Base-by-base conservation (phyloP, 352 stramenopile genomes). In the Pythium aphanidermatum region DNA sequence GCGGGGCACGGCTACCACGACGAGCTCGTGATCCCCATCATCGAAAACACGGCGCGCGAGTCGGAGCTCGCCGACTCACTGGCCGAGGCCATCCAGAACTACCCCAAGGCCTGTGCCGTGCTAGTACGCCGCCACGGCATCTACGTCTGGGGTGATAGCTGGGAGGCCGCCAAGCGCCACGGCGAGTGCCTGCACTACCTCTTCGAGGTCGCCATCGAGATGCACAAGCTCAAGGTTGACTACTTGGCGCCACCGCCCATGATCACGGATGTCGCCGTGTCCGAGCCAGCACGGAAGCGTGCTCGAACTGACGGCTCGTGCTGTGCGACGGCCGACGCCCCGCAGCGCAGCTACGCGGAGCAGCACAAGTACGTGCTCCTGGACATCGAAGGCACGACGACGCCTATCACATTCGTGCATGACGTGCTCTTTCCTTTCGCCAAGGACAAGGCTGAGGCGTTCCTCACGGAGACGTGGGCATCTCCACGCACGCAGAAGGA, bases 141-240 rank as follows among this genome's bases (percentile, higher is more conserved):
- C 27, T 98, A 98, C 58, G 92, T 96, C 1, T 98, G 95, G 95
- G 95, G 95, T 12, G 78, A 96, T 58, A 90, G 78, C 21, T 98
- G 95, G 95, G 91, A 98, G 63, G 82, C 93, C 49, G 91, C 93
- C 32, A 98, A 98, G 67, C 94, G 92, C 27, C 94, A 98, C 51
- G 94, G 83, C 39, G 95, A 98, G 70, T 97, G 89, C 25, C 83
- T 98, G 38, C 93, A 98, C 76, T 98, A 98, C 64, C 70, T 98
- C 9, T 98, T 98, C 46, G 74, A 96, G 56, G 67, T 65, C 14
- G 85, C 76, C 13, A 75, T 97, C 31, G 81, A 95, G 58, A 96
- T 97, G 87, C 86, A 76, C 52, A 74, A 77, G 29, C 78, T 95
- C 55, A 67, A 79, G 9, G 57, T 97, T 20, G 86, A 97, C 60